Percentiles rank a stretch among this genome's conserved stretches.
Evolutionary conservation across 306 rosid genomes (phyloP).

Genomic region (Trichosanthes cucumerina): DNA sequence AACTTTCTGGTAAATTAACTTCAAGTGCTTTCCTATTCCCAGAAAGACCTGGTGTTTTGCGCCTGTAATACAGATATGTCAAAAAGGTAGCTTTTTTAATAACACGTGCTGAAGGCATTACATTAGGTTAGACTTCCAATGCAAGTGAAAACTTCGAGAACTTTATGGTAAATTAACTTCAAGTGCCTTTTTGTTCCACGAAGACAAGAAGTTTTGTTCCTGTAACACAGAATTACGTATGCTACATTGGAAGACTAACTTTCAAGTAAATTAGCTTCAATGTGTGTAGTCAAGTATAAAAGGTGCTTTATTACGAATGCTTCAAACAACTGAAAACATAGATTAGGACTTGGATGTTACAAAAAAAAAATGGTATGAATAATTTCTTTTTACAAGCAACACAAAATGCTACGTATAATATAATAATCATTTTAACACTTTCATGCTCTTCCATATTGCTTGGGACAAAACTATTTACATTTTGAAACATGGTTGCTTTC

Average conservation of each 20-base stretch:
- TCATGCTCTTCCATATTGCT: neutral
- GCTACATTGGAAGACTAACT: neutral
- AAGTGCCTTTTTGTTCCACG: slow-evolving; percentile 53
- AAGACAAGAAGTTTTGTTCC: slow-evolving; percentile 73
- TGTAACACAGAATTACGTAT: slow-evolving; percentile 16
- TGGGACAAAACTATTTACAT: neutral
- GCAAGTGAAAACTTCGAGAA: slow-evolving; percentile 83
- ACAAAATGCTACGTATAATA: neutral
- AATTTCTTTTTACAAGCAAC: neutral
- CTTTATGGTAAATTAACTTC: slow-evolving; percentile 91
- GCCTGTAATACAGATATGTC: slow-evolving; percentile 44
- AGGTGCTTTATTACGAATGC: slow-evolving; percentile 7
- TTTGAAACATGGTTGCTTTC: neutral
- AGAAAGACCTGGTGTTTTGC: slow-evolving; percentile 71
- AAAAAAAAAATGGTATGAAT: neutral
- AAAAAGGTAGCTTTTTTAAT: neutral
- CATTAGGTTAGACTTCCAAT: slow-evolving; percentile 41
- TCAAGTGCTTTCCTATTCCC: slow-evolving; percentile 70
- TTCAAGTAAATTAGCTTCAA: neutral
- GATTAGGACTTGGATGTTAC: neutral
- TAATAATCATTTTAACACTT: neutral
- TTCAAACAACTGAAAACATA: slow-evolving; percentile 5
- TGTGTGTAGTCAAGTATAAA: neutral
- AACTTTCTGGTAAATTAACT: slow-evolving; percentile 94
- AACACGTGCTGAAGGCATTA: neutral